Conservation (phyloP, 371 early-diverging fungal species). For the Mortierella sp. region DNA sequence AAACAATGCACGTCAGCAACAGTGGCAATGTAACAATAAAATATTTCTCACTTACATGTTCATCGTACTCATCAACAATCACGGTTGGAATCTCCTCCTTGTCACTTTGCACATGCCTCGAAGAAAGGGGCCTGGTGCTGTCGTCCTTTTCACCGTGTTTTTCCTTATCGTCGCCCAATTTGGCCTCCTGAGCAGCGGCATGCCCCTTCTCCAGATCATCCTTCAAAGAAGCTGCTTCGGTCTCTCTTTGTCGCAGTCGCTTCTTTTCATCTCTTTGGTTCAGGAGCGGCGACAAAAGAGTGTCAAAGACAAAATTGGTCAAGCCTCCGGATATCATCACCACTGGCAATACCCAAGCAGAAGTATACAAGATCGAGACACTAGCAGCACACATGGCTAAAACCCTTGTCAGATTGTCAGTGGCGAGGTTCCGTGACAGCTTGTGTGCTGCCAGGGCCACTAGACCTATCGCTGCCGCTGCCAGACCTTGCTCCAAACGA, state of each 20-base stretch:
- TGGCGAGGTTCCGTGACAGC: slow-evolving; percentile 60
- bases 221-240: background rate
- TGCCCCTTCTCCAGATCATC: slow-evolving; percentile 19
- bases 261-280: slow-evolving; percentile 8
- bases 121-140: background rate
- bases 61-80: background rate
- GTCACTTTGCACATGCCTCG: background rate
- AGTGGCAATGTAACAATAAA: background rate
- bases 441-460: slow-evolving; percentile 69
- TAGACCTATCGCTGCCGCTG: slow-evolving; percentile 68
- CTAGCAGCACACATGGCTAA: slow-evolving; percentile 58
- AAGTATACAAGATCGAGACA: slow-evolving; percentile 57
- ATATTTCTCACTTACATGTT: background rate
- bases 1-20: background rate
- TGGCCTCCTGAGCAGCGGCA: background rate
- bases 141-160: background rate
- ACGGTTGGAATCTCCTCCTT: background rate
- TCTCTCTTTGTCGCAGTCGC: background rate
- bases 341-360: slow-evolving; percentile 67
- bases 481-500: slow-evolving; percentile 64
- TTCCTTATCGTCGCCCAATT: background rate
- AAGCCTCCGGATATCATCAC: slow-evolving; percentile 68
- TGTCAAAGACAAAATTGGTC: slow-evolving; percentile 47
- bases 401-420: slow-evolving; percentile 55
- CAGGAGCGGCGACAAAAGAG: slow-evolving; percentile 22